Base-by-base conservation (phyloP, 768 basidiomycete species). In the Boletus vinaceobasis region DNA sequence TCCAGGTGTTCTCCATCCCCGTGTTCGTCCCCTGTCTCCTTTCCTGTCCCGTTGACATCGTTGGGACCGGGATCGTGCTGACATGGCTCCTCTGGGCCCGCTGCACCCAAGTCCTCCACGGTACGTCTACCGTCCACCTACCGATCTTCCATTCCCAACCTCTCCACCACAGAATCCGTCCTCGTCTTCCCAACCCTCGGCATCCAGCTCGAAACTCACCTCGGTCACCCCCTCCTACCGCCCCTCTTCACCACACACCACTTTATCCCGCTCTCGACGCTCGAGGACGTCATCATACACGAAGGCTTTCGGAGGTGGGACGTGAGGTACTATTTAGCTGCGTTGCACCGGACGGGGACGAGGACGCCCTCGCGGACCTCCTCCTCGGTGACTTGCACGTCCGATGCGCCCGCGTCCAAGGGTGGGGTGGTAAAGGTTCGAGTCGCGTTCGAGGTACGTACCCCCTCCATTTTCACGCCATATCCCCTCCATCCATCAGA, bases 231-330 rank as follows among this genome's bases (percentile, higher is more conserved):
- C 10, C 65, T 68, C 14, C 19, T 70, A 4, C 55, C 62, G 1
- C 64, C 71, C 15, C 53, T 74, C 15, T 66, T 57, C 43, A 65
- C 57, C 7, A 66, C 71, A 0, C 77, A 80, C 47, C 79, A 68
- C 5, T 90, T 92, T 67, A 82, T 91, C 57, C 83, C 86, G 7
- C 65, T 78, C 29, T 65, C 74, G 0, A 59, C 66, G 2, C 67
- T 91, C 19, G 75, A 78, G 48, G 87, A 89, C 53, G 73, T 87
- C 42, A 60, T 90, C 29, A 85, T 92, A 50, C 86, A 90, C 60
- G 90, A 93, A 67, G 89, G 84, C 2, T 67, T 91, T 15, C 75
- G 70, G 11, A 70, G 87, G 44, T 93, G 89, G 89, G 75, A 87
- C 66, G 77, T 90, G 21, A 77, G 82, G 15, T 88, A 82, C 63